Conservation (phyloP, 768 basidiomycete species). For the Candolleomyces aberdarensis region DNA sequence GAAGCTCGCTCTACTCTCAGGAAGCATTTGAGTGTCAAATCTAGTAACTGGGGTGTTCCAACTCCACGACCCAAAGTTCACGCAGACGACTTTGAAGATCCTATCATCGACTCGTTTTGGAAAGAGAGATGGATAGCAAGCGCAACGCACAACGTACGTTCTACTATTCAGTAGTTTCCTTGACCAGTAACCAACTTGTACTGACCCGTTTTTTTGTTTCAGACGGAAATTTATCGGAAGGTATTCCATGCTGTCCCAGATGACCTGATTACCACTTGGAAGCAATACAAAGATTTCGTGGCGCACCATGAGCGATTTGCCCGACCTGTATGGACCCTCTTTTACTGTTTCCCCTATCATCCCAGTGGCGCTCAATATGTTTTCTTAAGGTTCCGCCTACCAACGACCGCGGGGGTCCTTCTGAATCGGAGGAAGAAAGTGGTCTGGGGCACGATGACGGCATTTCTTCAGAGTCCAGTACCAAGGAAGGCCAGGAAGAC, state of each 20-base stretch:
- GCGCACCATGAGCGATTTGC: slow-evolving; percentile 70
- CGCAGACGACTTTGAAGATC: slow-evolving; percentile 82
- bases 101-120: slow-evolving; percentile 86
- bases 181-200: background rate
- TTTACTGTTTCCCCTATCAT: slow-evolving; percentile 1
- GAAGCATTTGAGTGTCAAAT: slow-evolving; percentile 52
- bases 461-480: slow-evolving; percentile 29
- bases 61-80: slow-evolving; percentile 70
- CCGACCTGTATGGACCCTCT: slow-evolving; percentile 49
- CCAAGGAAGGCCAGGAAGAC: slow-evolving; percentile 17
- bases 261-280: slow-evolving; percentile 92
- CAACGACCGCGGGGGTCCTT: slow-evolving; percentile 51
- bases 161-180: slow-evolving; percentile 8
- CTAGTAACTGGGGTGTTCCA: slow-evolving; percentile 58
- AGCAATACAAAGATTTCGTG: slow-evolving; percentile 86
- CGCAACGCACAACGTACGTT: slow-evolving; percentile 81
- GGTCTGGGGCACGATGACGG: slow-evolving; percentile 24
- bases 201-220: background rate
- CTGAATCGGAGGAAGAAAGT: slow-evolving; percentile 49
- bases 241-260: slow-evolving; percentile 95
- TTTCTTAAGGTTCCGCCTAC: slow-evolving; percentile 40
- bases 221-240: slow-evolving; percentile 95
- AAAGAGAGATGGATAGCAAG: slow-evolving; percentile 84
- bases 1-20: slow-evolving; percentile 48
- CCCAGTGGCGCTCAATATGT: background rate